A percentile compares a stretch with the other conserved stretches of the same genome.
These are phyloP conservation scores for Fusarium haematococcum DNA, from an alignment of 2,329 filamentous ascomycete species.

Conservation along the genomic window DNA sequence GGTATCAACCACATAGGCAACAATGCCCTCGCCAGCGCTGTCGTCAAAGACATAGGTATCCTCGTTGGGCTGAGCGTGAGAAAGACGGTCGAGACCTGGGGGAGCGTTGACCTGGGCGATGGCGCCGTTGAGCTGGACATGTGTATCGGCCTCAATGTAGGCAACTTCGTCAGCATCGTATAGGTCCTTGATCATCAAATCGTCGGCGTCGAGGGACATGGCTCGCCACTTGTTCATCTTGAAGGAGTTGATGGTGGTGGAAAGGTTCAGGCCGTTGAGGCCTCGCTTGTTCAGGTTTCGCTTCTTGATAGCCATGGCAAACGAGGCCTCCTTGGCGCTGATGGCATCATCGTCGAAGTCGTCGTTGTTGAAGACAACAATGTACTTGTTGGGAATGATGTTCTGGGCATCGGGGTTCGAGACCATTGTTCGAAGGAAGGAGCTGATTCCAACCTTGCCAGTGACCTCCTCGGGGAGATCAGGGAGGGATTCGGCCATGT, in stretches of 20 bases:
- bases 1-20: slow-evolving; percentile 74
- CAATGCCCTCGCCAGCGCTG: slow-evolving; percentile 66
- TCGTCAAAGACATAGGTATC: slow-evolving; percentile 61
- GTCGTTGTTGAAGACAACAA: slow-evolving; percentile 71
- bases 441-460: slow-evolving; percentile 39
- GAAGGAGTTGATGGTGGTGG: slow-evolving; percentile 60
- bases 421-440: slow-evolving; percentile 55
- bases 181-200: slow-evolving; percentile 62
- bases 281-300: slow-evolving; percentile 68
- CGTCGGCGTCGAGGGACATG: slow-evolving; percentile 65
- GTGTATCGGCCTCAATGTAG: slow-evolving; percentile 66
- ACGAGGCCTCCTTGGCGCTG: slow-evolving; percentile 60
- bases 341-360: slow-evolving; percentile 62
- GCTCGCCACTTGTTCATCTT: slow-evolving; percentile 64
- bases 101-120: slow-evolving; percentile 66
- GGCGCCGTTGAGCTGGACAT: slow-evolving; percentile 57
- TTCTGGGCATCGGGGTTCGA: slow-evolving; percentile 61
- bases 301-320: slow-evolving; percentile 64
- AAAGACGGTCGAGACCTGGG: slow-evolving; percentile 65
- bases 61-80: slow-evolving; percentile 52
- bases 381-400: slow-evolving; percentile 68
- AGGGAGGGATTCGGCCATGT: slow-evolving; percentile 29
- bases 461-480: slow-evolving; percentile 25
- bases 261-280: slow-evolving; percentile 59
- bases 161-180: slow-evolving; percentile 61